phyloP scores from a whole-genome alignment of 2,329 filamentous ascomycete genomes.

The Penicillium sp. region DNA sequence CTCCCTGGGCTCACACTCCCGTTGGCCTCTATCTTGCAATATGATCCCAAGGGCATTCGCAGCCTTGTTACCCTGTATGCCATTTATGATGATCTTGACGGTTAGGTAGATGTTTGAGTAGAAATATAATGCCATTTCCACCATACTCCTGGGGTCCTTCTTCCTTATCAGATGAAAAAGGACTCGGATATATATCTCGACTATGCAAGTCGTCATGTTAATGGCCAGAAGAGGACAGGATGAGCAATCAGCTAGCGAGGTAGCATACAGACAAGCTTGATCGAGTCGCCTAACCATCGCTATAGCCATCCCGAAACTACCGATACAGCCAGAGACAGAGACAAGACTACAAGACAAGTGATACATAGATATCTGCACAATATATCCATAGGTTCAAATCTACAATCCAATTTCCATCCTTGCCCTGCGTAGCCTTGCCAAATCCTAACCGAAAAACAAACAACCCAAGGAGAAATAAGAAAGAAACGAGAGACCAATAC shows the following conservation, averaged over 20 bases:
- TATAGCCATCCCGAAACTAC: too few species aligned
- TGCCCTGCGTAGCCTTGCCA: not conserved
- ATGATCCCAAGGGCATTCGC: not conserved
- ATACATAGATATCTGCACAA: slow-evolving; percentile 1
- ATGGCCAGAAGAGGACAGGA: not conserved
- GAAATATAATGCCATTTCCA: not conserved
- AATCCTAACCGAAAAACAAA: not conserved
- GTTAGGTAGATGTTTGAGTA: not conserved
- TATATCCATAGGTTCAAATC: slow-evolving; percentile 8
- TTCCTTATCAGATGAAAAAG: not conserved
- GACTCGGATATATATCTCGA: not conserved
- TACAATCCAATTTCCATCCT: slow-evolving; percentile 5
- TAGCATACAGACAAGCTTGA: not conserved
- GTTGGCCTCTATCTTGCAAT: not conserved
- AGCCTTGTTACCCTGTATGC: too few species aligned
- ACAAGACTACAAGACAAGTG: not conserved
- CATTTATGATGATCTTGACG: not conserved
- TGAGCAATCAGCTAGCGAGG: not conserved
- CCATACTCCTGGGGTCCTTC: not conserved
- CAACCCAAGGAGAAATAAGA: not conserved
- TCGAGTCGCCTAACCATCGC: not conserved
- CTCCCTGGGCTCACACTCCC: not conserved
- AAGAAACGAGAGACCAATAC: slow-evolving; percentile 2
- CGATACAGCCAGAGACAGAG: not conserved
- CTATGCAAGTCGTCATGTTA: not conserved